Conservation (phyloP, 2,329 filamentous ascomycete species). For the Zasmidium citrigriseum region DNA sequence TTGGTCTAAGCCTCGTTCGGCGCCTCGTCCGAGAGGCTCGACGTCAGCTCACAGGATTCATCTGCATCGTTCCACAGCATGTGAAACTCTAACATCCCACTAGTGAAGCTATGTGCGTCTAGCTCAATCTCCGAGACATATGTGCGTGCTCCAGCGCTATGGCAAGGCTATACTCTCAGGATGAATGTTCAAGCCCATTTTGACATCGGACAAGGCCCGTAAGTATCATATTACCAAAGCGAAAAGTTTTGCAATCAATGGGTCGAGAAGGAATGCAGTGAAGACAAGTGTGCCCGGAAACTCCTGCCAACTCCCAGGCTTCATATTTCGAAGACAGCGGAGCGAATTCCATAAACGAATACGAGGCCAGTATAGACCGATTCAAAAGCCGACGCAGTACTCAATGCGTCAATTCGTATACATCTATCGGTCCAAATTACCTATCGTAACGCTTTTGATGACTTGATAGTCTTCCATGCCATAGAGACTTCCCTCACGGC, state of each 20-base stretch:
- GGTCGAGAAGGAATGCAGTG: no score
- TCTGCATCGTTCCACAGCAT: no score
- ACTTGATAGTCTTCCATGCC: constrained; percentile 75
- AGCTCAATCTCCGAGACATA: not conserved
- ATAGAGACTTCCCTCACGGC: constrained; percentile 74
- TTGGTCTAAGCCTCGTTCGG: not conserved
- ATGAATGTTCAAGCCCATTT: not conserved
- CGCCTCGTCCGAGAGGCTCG: not conserved
- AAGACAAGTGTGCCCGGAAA: no score
- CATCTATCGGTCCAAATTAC: constrained; percentile 1
- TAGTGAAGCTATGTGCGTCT: no score
- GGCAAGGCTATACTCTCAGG: not conserved
- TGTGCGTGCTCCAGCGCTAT: not conserved
- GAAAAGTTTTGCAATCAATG: not conserved
- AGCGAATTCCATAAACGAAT: no score
- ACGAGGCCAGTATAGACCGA: no score
- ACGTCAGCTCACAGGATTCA: no score
- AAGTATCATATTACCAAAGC: not conserved
- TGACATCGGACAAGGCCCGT: not conserved
- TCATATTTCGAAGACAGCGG: no score
- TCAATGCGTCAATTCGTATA: no score
- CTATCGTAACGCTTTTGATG: constrained; percentile 65
- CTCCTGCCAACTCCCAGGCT: no score
- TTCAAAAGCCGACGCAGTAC: no score
- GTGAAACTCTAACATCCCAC: no score